Percentiles rank a stretch among this genome's conserved stretches.
Evolutionary conservation across 2,329 filamentous ascomycete genomes (phyloP).

Genomic region (Chaetomium globosum): DNA sequence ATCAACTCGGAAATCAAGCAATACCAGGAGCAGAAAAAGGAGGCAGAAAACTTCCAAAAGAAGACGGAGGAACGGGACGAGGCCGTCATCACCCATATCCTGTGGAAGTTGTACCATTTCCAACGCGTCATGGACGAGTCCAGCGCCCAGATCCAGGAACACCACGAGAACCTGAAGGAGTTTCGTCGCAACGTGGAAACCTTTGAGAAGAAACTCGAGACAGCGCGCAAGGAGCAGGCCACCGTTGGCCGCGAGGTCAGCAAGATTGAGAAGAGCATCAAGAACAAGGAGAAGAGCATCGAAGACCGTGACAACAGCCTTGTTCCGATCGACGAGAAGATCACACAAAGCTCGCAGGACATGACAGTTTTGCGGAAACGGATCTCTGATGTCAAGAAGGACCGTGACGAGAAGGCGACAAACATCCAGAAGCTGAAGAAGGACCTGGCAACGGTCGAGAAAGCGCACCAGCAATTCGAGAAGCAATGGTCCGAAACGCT

Average conservation of each 20-base stretch:
- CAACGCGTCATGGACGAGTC: conserved; percentile 93
- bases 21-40: conserved; percentile 94
- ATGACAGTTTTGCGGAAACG: conserved; percentile 68
- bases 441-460: conserved; percentile 81
- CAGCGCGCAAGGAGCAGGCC: conserved; percentile 80
- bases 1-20: conserved; percentile 99
- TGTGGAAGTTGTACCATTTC: conserved; percentile 97
- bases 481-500: conserved; percentile 81
- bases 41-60: conserved; percentile 88
- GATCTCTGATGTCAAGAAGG: conserved; percentile 71
- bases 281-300: conserved; percentile 80
- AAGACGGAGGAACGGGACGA: conserved; percentile 90
- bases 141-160: conserved; percentile 83
- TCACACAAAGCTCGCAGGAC: conserved; percentile 73
- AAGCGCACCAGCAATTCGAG: conserved; percentile 86
- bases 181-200: conserved; percentile 84
- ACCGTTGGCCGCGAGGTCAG: conserved; percentile 73
- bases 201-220: conserved; percentile 77
- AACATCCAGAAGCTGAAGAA: conserved; percentile 75
- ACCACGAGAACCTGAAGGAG: conserved; percentile 93
- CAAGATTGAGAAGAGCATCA: conserved; percentile 84
- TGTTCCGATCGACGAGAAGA: conserved; percentile 89
- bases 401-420: conserved; percentile 71
- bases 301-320: conserved; percentile 84
- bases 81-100: conserved; percentile 86